Evolutionary conservation across 306 rosid species (phyloP), one percentile per base, ranked within the genome.

Genomic region (Trichosanthes cucumerina): DNA sequence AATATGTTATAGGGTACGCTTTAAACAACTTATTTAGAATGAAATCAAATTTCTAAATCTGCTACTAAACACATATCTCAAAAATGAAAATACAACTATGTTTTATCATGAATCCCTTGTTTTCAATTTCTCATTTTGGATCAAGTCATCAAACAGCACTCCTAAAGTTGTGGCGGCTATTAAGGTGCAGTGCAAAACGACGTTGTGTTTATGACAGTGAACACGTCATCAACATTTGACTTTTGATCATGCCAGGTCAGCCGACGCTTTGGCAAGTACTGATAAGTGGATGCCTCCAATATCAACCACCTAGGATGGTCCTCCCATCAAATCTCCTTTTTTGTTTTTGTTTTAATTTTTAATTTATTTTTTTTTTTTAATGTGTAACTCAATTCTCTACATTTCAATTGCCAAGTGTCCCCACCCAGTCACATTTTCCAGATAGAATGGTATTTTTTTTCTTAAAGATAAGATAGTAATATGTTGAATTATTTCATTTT

Each of bases 261-360:
- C 76, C 11, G 15, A 44, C 21, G 13, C 13, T 43, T 46, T 14
- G 7, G 76, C 6, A 6, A 24, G 57, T 44, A 41, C 33, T 68
- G 75, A 68, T 41, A 34, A 41, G 75, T 68, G 75, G 76, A 70
- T 23, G 6, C 12, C 38, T 70, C 57, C 76, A 70, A 24, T 70
- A 70, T 41, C 5, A 23, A 46, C 76, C 76, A 70, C 76, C 76
- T 70, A 23, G 56, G 76, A 70, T 70, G 56, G 76, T 71, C 23
- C 76, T 46, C 50, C 52, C 34, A 68, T 68, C 74, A 39, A 39
- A 68, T 68, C 52, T 66, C 2, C 18, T 4, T 65, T 65, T 57
- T 1, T n/a, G n/a, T n/a, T 9, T 36, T 11, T 69, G 16, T 43
- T 12, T 41, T 21, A 2, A 1, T 4, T 41, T 39, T 9, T 34